Percentiles rank a stretch among this genome's conserved stretches.
phyloP scores from a whole-genome alignment of 441 rosid genomes.

The Francoa sonchifolia region DNA sequence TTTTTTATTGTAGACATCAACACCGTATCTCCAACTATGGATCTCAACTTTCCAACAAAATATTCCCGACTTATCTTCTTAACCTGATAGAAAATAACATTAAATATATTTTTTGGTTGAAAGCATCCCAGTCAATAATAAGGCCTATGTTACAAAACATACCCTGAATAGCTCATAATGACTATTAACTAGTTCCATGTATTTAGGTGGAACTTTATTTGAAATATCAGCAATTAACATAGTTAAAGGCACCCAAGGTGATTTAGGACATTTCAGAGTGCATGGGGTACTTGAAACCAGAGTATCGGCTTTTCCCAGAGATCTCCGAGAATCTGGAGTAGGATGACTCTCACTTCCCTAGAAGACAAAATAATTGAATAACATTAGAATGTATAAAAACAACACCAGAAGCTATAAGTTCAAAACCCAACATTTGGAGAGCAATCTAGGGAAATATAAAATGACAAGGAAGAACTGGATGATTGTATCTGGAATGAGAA shows the following conservation, averaged over 20 bases:
- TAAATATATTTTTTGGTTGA: background rate
- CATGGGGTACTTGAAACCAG: conserved; percentile 41
- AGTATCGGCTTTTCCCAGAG: conserved; percentile 38
- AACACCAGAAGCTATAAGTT: background rate
- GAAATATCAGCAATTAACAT: conserved; percentile 74
- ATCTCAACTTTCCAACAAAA: conserved; percentile 59
- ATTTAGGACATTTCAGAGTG: conserved; percentile 62
- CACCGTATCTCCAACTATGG: conserved; percentile 61
- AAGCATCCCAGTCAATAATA: background rate
- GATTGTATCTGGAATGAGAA: too few relatives aligned
- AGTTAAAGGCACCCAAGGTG: conserved; percentile 95
- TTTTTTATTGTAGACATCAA: conserved; percentile 64
- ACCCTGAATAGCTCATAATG: conserved; percentile 65
- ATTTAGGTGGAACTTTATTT: conserved; percentile 35
- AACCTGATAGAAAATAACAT: conserved; percentile 24
- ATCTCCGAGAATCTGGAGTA: conserved; percentile 22
- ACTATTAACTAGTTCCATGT: conserved; percentile 42
- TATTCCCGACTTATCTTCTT: conserved; percentile 54
- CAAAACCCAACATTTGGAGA: background rate
- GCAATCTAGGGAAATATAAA: background rate
- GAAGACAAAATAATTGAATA: conserved; percentile 8
- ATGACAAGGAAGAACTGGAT: too few relatives aligned
- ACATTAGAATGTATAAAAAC: background rate
- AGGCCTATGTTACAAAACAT: conserved; percentile 9
- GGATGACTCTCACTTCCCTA: conserved; percentile 25